Evolutionary conservation across 352 stramenopile species (phyloP), one percentile per base, ranked within the genome.

Genomic region (Hyaloperonospora arabidopsidis): DNA sequence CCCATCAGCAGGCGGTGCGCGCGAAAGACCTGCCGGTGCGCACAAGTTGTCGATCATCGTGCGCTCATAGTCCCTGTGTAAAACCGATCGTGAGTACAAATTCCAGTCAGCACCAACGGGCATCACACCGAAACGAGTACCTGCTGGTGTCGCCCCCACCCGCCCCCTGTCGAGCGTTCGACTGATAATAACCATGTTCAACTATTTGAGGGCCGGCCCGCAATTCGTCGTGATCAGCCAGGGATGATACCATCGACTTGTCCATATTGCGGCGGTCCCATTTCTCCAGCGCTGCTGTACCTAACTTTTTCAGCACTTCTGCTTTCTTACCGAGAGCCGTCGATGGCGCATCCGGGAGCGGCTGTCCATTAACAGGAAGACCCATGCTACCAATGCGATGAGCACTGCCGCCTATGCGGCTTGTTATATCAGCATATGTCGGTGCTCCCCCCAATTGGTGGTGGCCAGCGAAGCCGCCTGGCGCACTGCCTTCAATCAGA

Each of bases 211-310:
- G 66, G 0, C 76, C 79, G 7, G 80, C 74, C n/a, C 67, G 76
- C 38, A 92, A 58, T 45, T 92, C 84, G 40, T 94, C 84, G 55
- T 94, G 79, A 59, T 94, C 84, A 35, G 84, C 81, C 15, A 94
- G 65, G 10, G 84, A 94, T n/a, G 79, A 87, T n/a, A 71, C 81
- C 69, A 94, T 94, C 14, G 79, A 90, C 65, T 92, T 92, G 64
- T 94, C 84, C 77, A 94, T 91, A 73, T 94, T 92, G 34, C 84
- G 84, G 15, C 81, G 76, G 18, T 94, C 81, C 81, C 82, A 94
- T 23, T 81, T 86, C 32, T 94, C 84, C 17, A 84, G 74, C 13
- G 80, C 81, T 51, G 85, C 77, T 23, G 77, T 70, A 13, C 81
- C 76, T 52, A 91, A 87, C 65, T 89, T 89, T 64, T 87, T 86